These are phyloP conservation scores for Spongiforma sp. DNA, from an alignment of 1,284 basidiomycete genomes.

Conservation along the genomic window DNA sequence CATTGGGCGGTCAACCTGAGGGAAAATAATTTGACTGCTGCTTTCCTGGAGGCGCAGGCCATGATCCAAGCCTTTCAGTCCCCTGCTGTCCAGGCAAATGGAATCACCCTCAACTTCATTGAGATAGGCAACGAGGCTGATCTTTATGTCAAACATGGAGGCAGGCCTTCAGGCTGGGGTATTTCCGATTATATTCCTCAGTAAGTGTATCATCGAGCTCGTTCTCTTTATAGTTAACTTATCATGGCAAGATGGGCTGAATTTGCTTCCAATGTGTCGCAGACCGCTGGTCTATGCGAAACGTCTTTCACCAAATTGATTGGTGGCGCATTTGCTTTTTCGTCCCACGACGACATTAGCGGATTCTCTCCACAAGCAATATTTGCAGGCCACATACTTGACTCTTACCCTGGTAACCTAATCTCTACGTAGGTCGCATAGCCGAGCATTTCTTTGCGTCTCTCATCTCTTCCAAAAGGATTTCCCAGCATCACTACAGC, in stretches of 20 bases:
- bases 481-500: conserved; percentile 70
- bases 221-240: conserved; percentile 2
- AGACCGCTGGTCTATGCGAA: conserved; percentile 27
- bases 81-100: conserved; percentile 44
- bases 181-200: conserved; percentile 57
- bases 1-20: conserved; percentile 77
- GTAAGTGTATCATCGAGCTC: conserved; percentile 40
- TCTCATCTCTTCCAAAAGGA: conserved; percentile 41
- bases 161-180: conserved; percentile 49
- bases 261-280: conserved; percentile 38
- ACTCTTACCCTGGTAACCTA: conserved; percentile 42
- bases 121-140: conserved; percentile 73
- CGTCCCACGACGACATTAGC: conserved; percentile 43
- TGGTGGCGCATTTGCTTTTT: conserved; percentile 58
- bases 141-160: conserved; percentile 57
- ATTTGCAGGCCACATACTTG: conserved; percentile 47
- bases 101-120: conserved; percentile 58
- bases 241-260: conserved; percentile 38
- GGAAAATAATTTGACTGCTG: conserved; percentile 58
- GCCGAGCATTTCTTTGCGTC: background rate
- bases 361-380: conserved; percentile 65
- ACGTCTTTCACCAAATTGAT: conserved; percentile 51
- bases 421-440: conserved; percentile 39
- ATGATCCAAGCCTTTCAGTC: conserved; percentile 59
- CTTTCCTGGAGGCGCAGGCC: conserved; percentile 60